phyloP scores from a whole-genome alignment of 139 green algal genomes.

The Picochlorum sp. region DNA sequence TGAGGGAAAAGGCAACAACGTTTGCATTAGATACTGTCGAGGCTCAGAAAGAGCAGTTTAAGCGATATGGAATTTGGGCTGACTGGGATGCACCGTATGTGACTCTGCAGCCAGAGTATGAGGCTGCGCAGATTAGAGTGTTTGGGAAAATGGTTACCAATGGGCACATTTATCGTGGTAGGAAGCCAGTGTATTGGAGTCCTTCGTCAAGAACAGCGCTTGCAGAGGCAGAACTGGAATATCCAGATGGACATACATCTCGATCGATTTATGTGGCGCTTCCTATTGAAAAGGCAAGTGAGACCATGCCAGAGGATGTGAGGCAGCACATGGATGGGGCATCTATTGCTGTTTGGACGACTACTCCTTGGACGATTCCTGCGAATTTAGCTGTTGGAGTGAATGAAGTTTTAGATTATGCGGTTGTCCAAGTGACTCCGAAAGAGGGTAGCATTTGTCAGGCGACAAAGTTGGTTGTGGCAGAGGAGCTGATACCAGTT shows the following conservation, averaged over 20 bases:
- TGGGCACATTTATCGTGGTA: constrained; percentile 86
- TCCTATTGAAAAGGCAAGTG: constrained; percentile 39
- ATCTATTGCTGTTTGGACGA: constrained; percentile 94
- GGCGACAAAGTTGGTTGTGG: constrained; percentile 53
- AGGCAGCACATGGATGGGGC: constrained; percentile 22
- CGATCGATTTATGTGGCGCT: constrained; percentile 86
- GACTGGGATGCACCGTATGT: constrained; percentile 94
- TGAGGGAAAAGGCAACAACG: constrained; percentile 73
- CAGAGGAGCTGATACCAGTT: constrained; percentile 57
- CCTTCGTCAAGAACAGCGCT: constrained; percentile 88
- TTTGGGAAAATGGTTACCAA: constrained; percentile 95
- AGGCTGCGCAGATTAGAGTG: constrained; percentile 85
- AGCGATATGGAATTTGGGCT: constrained; percentile 90
- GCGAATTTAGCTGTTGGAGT: constrained; percentile 95
- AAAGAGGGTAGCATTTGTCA: neutral
- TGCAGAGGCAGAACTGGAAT: constrained; percentile 97
- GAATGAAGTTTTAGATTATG: constrained; percentile 86
- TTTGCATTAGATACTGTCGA: constrained; percentile 89
- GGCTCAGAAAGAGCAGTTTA: constrained; percentile 81
- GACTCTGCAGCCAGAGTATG: constrained; percentile 81
- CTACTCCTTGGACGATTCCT: constrained; percentile 97
- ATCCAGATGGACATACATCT: constrained; percentile 91
- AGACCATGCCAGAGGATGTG: neutral
- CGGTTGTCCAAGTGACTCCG: constrained; percentile 53
- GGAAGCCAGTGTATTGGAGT: constrained; percentile 96